Conservation (phyloP, 1,139 yeast genomes). For the Debaryomycetaceae sp. region DNA sequence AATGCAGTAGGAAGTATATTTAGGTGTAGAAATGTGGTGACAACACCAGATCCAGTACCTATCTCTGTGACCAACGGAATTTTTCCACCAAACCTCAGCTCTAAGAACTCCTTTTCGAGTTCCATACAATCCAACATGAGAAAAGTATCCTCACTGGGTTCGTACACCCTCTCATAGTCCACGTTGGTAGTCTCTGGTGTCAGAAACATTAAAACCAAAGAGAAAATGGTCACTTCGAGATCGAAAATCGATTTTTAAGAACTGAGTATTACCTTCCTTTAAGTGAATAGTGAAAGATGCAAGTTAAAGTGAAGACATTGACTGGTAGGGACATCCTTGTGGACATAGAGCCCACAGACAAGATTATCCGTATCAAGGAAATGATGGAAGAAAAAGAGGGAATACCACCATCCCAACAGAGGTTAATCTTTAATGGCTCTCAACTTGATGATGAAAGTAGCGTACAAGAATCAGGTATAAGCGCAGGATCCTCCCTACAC, state of each 20-base stretch:
- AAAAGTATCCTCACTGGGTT: slow-evolving; percentile 91
- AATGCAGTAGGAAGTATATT: slow-evolving; percentile 49
- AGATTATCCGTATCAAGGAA: slow-evolving; percentile 81
- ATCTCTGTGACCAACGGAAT: slow-evolving; percentile 71
- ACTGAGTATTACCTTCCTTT: background rate
- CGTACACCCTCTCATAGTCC: slow-evolving; percentile 60
- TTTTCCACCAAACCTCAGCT: slow-evolving; percentile 20
- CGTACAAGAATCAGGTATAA: slow-evolving; percentile 61
- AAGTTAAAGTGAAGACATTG: slow-evolving; percentile 68
- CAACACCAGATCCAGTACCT: slow-evolving; percentile 90
- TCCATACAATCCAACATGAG: slow-evolving; percentile 79
- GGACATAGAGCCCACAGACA: slow-evolving; percentile 73
- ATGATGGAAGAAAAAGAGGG: slow-evolving; percentile 96
- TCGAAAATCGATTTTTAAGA: background rate
- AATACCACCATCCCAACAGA: slow-evolving; percentile 93
- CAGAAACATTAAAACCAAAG: slow-evolving; percentile 27
- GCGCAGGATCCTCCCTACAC: slow-evolving; percentile 80
- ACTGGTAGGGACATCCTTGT: slow-evolving; percentile 85
- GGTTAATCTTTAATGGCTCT: slow-evolving; percentile 86
- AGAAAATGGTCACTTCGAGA: background rate
- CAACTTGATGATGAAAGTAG: slow-evolving; percentile 83
- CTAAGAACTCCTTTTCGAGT: slow-evolving; percentile 39
- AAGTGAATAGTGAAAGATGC: slow-evolving; percentile 35
- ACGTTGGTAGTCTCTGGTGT: slow-evolving; percentile 34
- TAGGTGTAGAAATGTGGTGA: slow-evolving; percentile 66